phyloP scores from a whole-genome alignment of 768 basidiomycete species.

The Boletus vermiculosoides region DNA sequence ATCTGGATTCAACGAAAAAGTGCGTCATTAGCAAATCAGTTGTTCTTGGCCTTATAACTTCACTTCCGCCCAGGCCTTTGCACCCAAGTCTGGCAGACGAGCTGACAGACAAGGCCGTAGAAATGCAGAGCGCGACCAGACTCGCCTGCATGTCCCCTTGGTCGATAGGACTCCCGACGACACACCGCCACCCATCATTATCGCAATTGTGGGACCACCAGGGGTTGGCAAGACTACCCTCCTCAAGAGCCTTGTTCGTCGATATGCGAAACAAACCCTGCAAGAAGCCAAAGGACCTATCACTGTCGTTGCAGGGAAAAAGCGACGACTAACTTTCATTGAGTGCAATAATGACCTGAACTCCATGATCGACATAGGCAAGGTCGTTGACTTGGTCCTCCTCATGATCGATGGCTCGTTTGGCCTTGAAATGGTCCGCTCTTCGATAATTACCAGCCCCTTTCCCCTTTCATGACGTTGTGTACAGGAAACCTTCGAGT shows the following conservation, averaged over 20 bases:
- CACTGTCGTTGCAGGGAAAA: slow-evolving; percentile 93
- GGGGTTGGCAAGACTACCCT: slow-evolving; percentile 97
- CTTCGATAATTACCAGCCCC: neutral
- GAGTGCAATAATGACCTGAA: slow-evolving; percentile 98
- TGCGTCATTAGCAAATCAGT: slow-evolving; percentile 20
- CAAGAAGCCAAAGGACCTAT: slow-evolving; percentile 90
- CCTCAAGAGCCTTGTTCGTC: slow-evolving; percentile 83
- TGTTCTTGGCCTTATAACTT: neutral
- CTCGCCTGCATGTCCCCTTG: slow-evolving; percentile 91
- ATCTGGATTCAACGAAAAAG: slow-evolving; percentile 89
- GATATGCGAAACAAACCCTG: slow-evolving; percentile 92
- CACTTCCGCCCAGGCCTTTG: slow-evolving; percentile 63
- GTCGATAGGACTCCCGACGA: slow-evolving; percentile 93
- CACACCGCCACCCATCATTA: slow-evolving; percentile 88
- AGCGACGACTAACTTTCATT: slow-evolving; percentile 88
- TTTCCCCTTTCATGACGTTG: neutral
- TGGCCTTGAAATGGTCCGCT: slow-evolving; percentile 94
- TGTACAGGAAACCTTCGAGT: slow-evolving; percentile 93
- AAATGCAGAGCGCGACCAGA: slow-evolving; percentile 91
- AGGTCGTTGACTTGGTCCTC: slow-evolving; percentile 93
- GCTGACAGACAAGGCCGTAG: slow-evolving; percentile 89
- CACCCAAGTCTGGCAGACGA: slow-evolving; percentile 83
- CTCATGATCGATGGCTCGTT: slow-evolving; percentile 98
- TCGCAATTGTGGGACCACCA: slow-evolving; percentile 94
- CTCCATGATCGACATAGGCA: slow-evolving; percentile 97